Base-by-base conservation (phyloP, 352 stramenopile species). In the Phytopythium kandeliae region DNA sequence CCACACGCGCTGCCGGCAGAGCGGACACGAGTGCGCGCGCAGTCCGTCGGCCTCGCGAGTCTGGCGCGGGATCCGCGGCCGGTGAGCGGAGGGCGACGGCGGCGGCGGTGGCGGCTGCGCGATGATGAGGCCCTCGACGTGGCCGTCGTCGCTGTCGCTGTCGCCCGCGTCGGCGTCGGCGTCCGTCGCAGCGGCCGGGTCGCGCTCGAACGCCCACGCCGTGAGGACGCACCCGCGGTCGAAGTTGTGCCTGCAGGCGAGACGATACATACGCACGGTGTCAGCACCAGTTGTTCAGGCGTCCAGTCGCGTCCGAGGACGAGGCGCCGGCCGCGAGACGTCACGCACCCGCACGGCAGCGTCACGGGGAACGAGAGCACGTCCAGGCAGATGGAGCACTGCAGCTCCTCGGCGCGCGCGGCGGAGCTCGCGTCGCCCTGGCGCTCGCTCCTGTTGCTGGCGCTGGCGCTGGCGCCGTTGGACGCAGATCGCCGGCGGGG, bases 161-260 rank as follows among this genome's bases (percentile, higher is more conserved):
- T 19, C n/a, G 45, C 28, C 57, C 15, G 35, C 33, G 16, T 34
- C 26, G 13, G 28, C 30, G 31, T 35, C 26, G 12, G 26, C 4
- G 1, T 26, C 15, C 51, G 13, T 7, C 33, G n/a, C 21, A 9
- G 33, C 22, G 17, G 17, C 15, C 24, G 26, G 19, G 15, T 22
- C 30, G 30, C 17, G n/a, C 26, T 78, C 63, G 42, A 83, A 70
- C 5, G 60, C 51, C 79, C 79, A 91, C 6, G 79, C 79, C 1
- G 63, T 76, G 22, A 91, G 51, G 25, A 91, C 80, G 54, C 80
- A 91, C 8, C 80, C 80, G 10, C 80, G 78, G 54, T 91, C 80
- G 51, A 89, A 91, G 62, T 91, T 91, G 62, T 91, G 80, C n/a
- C 80, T 91, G 53, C 16, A 17, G n/a, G n/a, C n/a, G n/a, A n/a